Evolutionary conservation across 495 filamentous ascomycete genomes (phyloP), one percentile per base, ranked within the genome.

Genomic region (Rusavskia elegans): DNA sequence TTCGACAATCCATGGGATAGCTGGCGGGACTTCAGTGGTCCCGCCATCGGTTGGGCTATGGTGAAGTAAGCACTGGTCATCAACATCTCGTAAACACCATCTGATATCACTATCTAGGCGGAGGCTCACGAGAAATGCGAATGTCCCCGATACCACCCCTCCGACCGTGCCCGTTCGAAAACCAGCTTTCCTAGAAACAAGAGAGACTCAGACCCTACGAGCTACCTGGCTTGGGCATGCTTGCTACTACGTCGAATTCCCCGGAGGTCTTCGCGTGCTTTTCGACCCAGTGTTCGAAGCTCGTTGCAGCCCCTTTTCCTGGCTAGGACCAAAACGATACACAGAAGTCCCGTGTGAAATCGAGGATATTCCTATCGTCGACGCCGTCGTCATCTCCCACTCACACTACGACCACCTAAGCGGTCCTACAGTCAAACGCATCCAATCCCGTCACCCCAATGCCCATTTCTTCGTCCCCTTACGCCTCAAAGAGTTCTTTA

Each of bases 191-290:
- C 76, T 88, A 23, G 67, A 76, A 1, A 71, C 65, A 38, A 79
- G 79, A 50, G 72, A 65, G 23, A 78, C 81, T 5, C 58, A 61
- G 39, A 71, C 66, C 13, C 78, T 98, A 8, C 82, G 90, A 19
- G 89, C 90, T 38, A 98, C 92, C 32, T 98, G 92, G 92, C 78
- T 98, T 5, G 92, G 92, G 10, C 92, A 98, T 66, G 89, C 92
- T 1, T 95, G 87, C 68, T 95, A 88, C 65, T 87, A 85, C 61
- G 82, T 94, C 50, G 92, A 96, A 63, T 96, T 94, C 59, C 90
- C 92, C 16, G 68, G 74, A 50, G 92, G 92, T 1, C 70, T 98
- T 20, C 81, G 90, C 38, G 88, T 94, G 2, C 76, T 98, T 11
- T 96, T 96, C 64, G 92, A 98, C 63, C 92, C 92, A 2, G 90